Base-by-base conservation (phyloP, 2,329 filamentous ascomycete species). In the Ceratocystis ficicola region DNA sequence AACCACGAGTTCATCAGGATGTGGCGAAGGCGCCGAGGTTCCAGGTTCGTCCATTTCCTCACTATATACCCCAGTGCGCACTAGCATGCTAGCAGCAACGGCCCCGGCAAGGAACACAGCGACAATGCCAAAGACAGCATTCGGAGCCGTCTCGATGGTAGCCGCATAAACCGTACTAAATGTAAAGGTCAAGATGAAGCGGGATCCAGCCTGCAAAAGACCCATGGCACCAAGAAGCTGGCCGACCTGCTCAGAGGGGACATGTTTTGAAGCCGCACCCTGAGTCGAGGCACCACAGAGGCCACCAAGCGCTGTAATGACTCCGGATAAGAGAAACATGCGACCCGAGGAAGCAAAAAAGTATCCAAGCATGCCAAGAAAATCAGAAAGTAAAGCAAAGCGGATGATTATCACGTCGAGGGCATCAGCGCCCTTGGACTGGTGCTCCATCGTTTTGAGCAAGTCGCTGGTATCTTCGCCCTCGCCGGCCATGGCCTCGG, bases 201-300 rank as follows among this genome's bases (percentile, higher is more conserved):
- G 81, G 2, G 89, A 84, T 44, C 96, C 76, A 0, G 90, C 88
- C 75, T 97, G 93, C 67, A 97, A 76, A 68, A 97, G 78, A 0
- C 93, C 94, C 17, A 87, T 87, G 1, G 91, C 92, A 25, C 94
- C 94, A 0, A 99, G 81, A n/a, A 97, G 78, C 73, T 94, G 86
- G 0, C 94, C 94, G 0, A 94, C 87, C 60, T 83, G 83, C 69
- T 94, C 88, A 0, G 85, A 80, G 0, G 92, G 90, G 0, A 97
- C 87, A 74, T 97, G 94, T 73, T 96, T 97, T 22, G 91, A 96
- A 63, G 96, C 78, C 0, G 88, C 83, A 1, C 89, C 87, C 72
- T 95, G 90, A 62, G 95, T 80, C 0, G 89, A 94, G 1, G 94
- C 92, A 44, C 87, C 87, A 0, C 88, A 92, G 59, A 97, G 86